Evolutionary conservation across 129 eudicot species (phyloP), one percentile per base, ranked within the genome.

Genomic region (Saussurea involucrata): DNA sequence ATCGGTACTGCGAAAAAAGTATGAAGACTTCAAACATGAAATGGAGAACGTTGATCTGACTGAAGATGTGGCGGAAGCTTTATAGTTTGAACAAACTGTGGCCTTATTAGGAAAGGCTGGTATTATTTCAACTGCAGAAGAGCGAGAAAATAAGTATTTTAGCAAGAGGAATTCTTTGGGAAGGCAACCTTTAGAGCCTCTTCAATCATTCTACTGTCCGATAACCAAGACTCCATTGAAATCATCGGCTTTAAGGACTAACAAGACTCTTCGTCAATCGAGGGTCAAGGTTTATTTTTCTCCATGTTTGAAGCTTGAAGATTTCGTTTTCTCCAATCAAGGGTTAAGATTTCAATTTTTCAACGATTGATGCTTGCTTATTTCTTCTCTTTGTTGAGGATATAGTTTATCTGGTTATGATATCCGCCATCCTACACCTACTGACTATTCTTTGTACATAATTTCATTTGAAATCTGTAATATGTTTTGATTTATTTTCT

Each of bases 181-280:
- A 64, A 66, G 77, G 20, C 83, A 86, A 71, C 83, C 71, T 3
- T 46, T 83, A 28, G 90, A 86, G 33, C 84, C 90, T 18, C 73
- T 86, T 24, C 90, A 83, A 17, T 78, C 90, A 15, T 86, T 86
- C 75, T 83, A 69, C 66, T 86, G 90, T 55, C 90, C 87, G 4
- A 83, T 86, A 24, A 87, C 91, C 17, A 87, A 77, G 76, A 78
- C 70, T 17, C 86, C 84, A 2, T 78, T 87, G 80, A 72, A 78
- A 33, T 60, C 66, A 24, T 81, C 86, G n/a, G 34, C 64, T 24
- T 79, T 87, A 22, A 74, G 86, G 80, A 70, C 86, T 13, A 87
- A 87, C 28, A 75, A 79, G 77, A 84, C 88, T 10, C 86, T 87
- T 15, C 68, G 69, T n/a, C 86, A 87, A 34, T 84, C 91, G 20